These are phyloP conservation scores for Saturnispora quitensis DNA, from an alignment of 805 yeast species.

Conservation along the genomic window DNA sequence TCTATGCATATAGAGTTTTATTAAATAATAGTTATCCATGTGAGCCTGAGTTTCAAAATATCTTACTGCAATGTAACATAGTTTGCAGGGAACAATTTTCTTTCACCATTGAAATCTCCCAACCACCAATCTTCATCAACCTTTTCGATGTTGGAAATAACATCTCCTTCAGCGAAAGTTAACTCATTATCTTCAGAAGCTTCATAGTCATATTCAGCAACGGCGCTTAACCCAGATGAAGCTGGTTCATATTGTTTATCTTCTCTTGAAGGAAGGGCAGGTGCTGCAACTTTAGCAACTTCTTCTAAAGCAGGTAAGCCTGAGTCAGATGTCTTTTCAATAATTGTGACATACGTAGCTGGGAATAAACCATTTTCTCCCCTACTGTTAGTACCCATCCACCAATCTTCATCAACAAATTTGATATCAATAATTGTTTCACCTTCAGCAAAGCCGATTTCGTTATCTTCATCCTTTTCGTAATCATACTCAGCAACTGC, in stretches of 20 bases:
- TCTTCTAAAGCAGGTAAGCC: neutral
- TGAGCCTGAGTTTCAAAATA: neutral
- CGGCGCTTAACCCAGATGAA: conserved; percentile 36
- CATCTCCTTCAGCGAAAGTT: conserved; percentile 74
- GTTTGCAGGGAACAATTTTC: conserved; percentile 86
- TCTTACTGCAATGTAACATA: conserved; percentile 42
- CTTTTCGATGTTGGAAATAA: conserved; percentile 73
- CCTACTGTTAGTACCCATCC: conserved; percentile 32
- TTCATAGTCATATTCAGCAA: conserved; percentile 71
- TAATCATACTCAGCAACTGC: conserved; percentile 83
- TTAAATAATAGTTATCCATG: neutral
- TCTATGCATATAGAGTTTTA: neutral
- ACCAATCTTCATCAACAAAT: conserved; percentile 69
- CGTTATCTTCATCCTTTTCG: conserved; percentile 68
- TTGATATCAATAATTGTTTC: conserved; percentile 60
- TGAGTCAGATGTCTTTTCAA: conserved; percentile 16
- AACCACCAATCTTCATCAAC: conserved; percentile 98
- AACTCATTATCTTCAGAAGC: conserved; percentile 92
- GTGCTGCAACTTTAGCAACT: conserved; percentile 14
- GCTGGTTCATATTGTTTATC: conserved; percentile 18
- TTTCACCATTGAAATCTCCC: conserved; percentile 71
- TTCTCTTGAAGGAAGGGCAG: conserved; percentile 2
- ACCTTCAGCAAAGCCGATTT: conserved; percentile 57
- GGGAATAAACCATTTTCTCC: conserved; percentile 51
- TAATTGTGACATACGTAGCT: conserved; percentile 39